A percentile compares a stretch with the other conserved stretches of the same genome.
Evolutionary conservation across 352 stramenopile species (phyloP).

Genomic region (Aphanomyces astaci): DNA sequence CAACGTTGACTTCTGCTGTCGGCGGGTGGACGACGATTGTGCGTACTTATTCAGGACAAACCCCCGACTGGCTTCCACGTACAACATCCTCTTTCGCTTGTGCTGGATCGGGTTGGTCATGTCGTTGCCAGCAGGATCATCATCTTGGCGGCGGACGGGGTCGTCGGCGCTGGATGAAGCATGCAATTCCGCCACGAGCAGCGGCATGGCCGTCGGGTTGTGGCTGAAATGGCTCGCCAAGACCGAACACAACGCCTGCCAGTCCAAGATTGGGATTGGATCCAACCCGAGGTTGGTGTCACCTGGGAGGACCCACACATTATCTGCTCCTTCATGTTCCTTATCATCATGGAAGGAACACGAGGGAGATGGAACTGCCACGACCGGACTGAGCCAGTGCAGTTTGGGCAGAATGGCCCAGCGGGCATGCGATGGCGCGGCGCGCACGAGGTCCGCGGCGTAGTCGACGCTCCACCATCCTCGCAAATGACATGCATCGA

Average conservation of each 20-base stretch:
- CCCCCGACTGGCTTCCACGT: slow-evolving; percentile 41
- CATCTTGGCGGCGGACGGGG: too few species aligned
- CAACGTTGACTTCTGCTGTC: neutral
- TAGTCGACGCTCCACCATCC: slow-evolving; percentile 61
- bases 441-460: slow-evolving; percentile 33
- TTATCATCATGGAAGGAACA: too few species aligned
- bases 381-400: slow-evolving; percentile 48
- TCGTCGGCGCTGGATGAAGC: neutral
- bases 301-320: slow-evolving; percentile 29
- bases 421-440: slow-evolving; percentile 35
- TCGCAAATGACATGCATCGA: slow-evolving; percentile 41
- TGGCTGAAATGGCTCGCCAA: slow-evolving; percentile 37
- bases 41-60: slow-evolving; percentile 60
- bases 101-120: too few species aligned
- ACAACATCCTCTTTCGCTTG: too few species aligned
- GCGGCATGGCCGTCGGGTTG: slow-evolving; percentile 44
- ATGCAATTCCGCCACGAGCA: slow-evolving; percentile 48
- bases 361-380: slow-evolving; percentile 32
- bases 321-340: slow-evolving; percentile 16
- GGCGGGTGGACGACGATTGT: too few species aligned
- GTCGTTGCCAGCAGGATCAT: too few species aligned
- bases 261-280: slow-evolving; percentile 29
- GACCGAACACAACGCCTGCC: slow-evolving; percentile 34
- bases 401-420: slow-evolving; percentile 65
- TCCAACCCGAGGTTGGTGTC: slow-evolving; percentile 33